phyloP scores from a whole-genome alignment of 768 basidiomycete genomes.

The Tephrocybe sp. region DNA sequence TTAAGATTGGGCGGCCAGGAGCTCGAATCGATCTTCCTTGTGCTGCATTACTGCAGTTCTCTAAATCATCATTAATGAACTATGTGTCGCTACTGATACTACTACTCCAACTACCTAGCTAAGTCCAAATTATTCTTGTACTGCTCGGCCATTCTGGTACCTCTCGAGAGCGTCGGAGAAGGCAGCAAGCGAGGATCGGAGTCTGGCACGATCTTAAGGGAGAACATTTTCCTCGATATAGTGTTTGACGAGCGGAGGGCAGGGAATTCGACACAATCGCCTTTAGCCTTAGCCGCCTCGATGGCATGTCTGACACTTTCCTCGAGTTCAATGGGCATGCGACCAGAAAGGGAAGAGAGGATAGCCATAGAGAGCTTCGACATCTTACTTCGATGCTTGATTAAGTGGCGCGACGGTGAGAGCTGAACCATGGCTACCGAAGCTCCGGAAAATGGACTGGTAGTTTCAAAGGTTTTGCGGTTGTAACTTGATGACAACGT shows the following conservation, averaged over 20 bases:
- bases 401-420: conserved; percentile 99
- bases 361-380: conserved; percentile 96
- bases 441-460: conserved; percentile 95
- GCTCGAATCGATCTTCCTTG: no score
- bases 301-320: conserved; percentile 78
- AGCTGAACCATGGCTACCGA: conserved; percentile 93
- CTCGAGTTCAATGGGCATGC: conserved; percentile 91
- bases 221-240: conserved; percentile 79
- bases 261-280: conserved; percentile 81
- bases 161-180: conserved; percentile 76
- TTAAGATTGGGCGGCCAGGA: not conserved
- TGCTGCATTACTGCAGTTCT: no score
- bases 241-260: conserved; percentile 79
- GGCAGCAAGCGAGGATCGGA: conserved; percentile 66
- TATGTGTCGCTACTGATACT: no score
- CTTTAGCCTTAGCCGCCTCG: conserved; percentile 72
- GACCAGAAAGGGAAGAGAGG: conserved; percentile 85
- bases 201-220: conserved; percentile 76
- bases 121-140: conserved; percentile 92
- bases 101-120: no score
- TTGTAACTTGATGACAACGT: conserved; percentile 97
- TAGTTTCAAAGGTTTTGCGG: conserved; percentile 95
- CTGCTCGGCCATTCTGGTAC: conserved; percentile 81
- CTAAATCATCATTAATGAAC: no score
- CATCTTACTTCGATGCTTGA: conserved; percentile 97